A percentile compares a stretch with the other conserved stretches of the same genome.
These are phyloP conservation scores for Halophytophthora polymorphica DNA, from an alignment of 352 stramenopile genomes.

Conservation along the genomic window DNA sequence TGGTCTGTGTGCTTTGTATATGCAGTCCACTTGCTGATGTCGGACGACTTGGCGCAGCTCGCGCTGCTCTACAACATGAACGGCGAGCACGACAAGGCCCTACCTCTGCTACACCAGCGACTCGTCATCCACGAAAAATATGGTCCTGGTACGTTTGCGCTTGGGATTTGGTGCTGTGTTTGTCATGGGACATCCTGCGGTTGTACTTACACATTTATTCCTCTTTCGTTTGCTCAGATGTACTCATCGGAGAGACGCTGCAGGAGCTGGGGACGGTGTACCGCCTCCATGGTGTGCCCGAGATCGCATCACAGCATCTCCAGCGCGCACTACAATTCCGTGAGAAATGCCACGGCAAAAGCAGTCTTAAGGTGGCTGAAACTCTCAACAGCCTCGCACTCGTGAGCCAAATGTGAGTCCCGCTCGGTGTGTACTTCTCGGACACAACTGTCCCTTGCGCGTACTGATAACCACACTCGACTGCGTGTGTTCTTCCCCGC, in stretches of 20 bases:
- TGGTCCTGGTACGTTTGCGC: slow-evolving; percentile 43
- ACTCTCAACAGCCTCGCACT: slow-evolving; percentile 78
- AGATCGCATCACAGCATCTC: slow-evolving; percentile 61
- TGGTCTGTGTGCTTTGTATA: background rate
- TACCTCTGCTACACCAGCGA: slow-evolving; percentile 64
- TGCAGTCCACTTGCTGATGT: slow-evolving; percentile 47
- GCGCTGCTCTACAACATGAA: slow-evolving; percentile 70
- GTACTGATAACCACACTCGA: background rate
- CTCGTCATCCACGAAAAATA: slow-evolving; percentile 86
- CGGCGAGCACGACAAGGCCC: slow-evolving; percentile 58
- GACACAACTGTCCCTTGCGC: background rate
- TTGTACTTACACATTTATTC: slow-evolving; percentile 2
- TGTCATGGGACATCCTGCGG: background rate
- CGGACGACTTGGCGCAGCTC: slow-evolving; percentile 67
- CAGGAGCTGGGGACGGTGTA: slow-evolving; percentile 72
- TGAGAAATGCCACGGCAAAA: slow-evolving; percentile 41
- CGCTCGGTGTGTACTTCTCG: background rate
- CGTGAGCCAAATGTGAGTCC: slow-evolving; percentile 38
- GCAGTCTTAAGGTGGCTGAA: slow-evolving; percentile 70
- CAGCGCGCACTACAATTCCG: slow-evolving; percentile 46
- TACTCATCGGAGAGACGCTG: slow-evolving; percentile 56
- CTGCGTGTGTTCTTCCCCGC: background rate
- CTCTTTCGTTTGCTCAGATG: slow-evolving; percentile 23
- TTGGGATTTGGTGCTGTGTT: too few species aligned
- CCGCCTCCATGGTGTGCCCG: slow-evolving; percentile 42